Evolutionary conservation across 2,329 filamentous ascomycete genomes (phyloP).

Genomic region (Calonectria honghensis): DNA sequence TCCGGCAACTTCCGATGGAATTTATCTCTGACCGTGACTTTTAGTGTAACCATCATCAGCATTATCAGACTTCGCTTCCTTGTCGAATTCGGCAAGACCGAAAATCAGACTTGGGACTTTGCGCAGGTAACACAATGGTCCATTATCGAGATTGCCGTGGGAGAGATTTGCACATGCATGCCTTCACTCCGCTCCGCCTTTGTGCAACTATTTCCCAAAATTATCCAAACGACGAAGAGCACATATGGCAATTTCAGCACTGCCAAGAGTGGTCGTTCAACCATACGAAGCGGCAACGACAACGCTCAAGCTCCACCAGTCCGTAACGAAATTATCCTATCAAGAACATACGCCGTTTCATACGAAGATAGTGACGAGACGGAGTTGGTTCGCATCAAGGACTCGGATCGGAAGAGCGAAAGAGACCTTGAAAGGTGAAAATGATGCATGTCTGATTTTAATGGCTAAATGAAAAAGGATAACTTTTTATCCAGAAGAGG

Average conservation of each 20-base stretch:
- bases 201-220: neutral
- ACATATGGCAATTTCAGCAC: conserved; percentile 1
- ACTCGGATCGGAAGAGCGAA: neutral
- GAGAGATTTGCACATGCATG: conserved; percentile 26
- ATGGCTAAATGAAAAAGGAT: neutral
- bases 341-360: conserved; percentile 5
- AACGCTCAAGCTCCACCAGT: neutral
- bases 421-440: neutral
- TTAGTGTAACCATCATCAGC: conserved; percentile 9
- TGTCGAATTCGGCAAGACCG: conserved; percentile 5
- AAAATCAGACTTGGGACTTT: conserved; percentile 15
- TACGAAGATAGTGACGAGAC: conserved; percentile 8
- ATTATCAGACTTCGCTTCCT: conserved; percentile 11
- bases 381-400: conserved; percentile 4
- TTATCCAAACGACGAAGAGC: neutral
- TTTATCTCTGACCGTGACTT: too few species aligned
- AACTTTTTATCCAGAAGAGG: neutral
- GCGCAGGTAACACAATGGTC: conserved; percentile 9
- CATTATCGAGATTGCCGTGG: conserved; percentile 12
- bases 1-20: too few species aligned
- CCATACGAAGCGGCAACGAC: neutral
- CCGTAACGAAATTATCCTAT: conserved; percentile 17
- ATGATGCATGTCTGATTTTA: neutral
- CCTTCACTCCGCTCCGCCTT: neutral
- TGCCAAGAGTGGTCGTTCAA: neutral